phyloP scores from a whole-genome alignment of 805 yeast species.

The Kodamaea kaohsiungensis region DNA sequence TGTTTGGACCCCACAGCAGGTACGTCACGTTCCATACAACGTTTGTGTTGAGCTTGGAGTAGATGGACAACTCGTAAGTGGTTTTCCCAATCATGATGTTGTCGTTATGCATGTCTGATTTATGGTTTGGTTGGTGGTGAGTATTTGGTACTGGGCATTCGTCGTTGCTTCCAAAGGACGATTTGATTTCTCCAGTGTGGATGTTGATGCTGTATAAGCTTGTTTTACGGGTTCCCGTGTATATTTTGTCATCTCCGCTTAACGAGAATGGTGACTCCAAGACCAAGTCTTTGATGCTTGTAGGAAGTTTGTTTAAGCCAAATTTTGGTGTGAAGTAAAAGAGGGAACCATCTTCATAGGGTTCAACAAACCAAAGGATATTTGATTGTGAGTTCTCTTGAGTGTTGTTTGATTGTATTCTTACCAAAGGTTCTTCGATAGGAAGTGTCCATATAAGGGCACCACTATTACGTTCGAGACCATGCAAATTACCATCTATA shows the following conservation, averaged over 20 bases:
- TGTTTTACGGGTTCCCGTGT: slow-evolving; percentile 82
- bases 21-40: slow-evolving; percentile 82
- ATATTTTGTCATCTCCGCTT: slow-evolving; percentile 72
- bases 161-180: slow-evolving; percentile 58
- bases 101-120: slow-evolving; percentile 17
- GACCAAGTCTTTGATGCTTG: slow-evolving; percentile 75
- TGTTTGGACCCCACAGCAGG: slow-evolving; percentile 90
- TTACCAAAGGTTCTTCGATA: slow-evolving; percentile 63
- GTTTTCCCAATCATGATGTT: slow-evolving; percentile 68
- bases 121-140: slow-evolving; percentile 19
- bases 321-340: slow-evolving; percentile 73
- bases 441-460: slow-evolving; percentile 73
- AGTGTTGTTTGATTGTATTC: slow-evolving; percentile 31
- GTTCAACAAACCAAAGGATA: slow-evolving; percentile 85
- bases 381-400: slow-evolving; percentile 23
- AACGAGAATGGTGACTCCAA: slow-evolving; percentile 83
- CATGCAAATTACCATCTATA: slow-evolving; percentile 85
- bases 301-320: slow-evolving; percentile 82
- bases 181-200: slow-evolving; percentile 68
- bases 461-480: slow-evolving; percentile 74
- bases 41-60: slow-evolving; percentile 60
- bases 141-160: slow-evolving; percentile 37
- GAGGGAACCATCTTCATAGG: slow-evolving; percentile 78
- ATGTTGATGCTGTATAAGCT: slow-evolving; percentile 75
- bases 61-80: slow-evolving; percentile 71